Conservation (phyloP, 2,329 filamentous ascomycete species). For the Albophoma yamanashiensis region DNA sequence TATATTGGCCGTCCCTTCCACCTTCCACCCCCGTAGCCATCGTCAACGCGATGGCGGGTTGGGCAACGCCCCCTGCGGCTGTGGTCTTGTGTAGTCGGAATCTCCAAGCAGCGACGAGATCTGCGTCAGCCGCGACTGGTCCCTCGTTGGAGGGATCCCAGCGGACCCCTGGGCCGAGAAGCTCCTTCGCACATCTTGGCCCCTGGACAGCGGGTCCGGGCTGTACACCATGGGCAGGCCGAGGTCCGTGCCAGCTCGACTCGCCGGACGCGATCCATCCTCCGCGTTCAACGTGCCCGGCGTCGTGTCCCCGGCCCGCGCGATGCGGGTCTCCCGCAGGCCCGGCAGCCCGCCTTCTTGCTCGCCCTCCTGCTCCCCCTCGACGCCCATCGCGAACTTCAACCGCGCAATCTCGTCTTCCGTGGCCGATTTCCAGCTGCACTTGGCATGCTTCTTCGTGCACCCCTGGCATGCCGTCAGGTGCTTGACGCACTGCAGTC, state of each 20-base stretch:
- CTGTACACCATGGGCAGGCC: constrained; percentile 3
- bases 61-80: neutral
- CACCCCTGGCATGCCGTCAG: constrained; percentile 79
- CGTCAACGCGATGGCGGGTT: constrained; percentile 3
- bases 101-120: constrained; percentile 17
- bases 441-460: constrained; percentile 84
- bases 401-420: constrained; percentile 48
- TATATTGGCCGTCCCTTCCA: neutral
- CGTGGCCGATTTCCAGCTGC: constrained; percentile 72
- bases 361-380: constrained; percentile 1
- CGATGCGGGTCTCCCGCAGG: neutral
- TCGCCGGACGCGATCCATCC: constrained; percentile 2
- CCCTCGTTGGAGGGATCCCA: constrained; percentile 7
- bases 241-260: constrained; percentile 5
- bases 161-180: neutral
- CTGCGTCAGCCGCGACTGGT: constrained; percentile 20
- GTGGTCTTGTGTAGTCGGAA: constrained; percentile 2
- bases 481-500: constrained; percentile 77
- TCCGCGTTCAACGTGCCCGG: neutral
- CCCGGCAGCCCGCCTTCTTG: constrained; percentile 7
- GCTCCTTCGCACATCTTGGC: neutral
- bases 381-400: constrained; percentile 15
- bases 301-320: neutral
- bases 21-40: neutral
- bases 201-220: constrained; percentile 4